Conservation (phyloP, 345 rosid genomes). For the Carallia brachiata region DNA sequence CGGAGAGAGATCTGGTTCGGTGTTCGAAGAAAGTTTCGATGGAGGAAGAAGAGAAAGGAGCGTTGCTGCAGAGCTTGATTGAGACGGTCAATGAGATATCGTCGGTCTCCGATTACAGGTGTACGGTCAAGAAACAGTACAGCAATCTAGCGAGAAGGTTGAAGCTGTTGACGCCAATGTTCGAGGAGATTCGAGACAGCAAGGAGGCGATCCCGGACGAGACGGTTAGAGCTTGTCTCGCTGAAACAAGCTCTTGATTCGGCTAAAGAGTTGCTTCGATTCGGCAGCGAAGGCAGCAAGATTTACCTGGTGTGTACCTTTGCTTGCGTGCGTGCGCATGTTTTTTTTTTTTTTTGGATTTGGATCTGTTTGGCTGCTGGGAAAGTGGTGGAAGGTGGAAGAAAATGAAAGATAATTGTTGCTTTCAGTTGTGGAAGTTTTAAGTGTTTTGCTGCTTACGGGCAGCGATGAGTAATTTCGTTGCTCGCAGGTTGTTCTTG, state of each 20-base stretch:
- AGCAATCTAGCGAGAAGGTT: slow-evolving; percentile 71
- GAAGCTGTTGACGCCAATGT: slow-evolving; percentile 77
- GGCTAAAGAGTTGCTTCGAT: slow-evolving; percentile 63
- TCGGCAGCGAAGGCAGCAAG: slow-evolving; percentile 86
- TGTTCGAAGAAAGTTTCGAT: slow-evolving; percentile 10
- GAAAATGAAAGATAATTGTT: no score
- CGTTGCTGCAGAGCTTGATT: slow-evolving; percentile 49
- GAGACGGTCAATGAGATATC: slow-evolving; percentile 64
- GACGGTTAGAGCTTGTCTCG: slow-evolving; percentile 39
- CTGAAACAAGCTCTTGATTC: slow-evolving; percentile 50
- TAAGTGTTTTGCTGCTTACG: no score
- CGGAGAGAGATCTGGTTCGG: slow-evolving; percentile 7
- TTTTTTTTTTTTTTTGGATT: slow-evolving; percentile 1
- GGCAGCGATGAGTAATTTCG: no score
- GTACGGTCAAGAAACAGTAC: slow-evolving; percentile 68
- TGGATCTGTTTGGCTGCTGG: slow-evolving; percentile 45
- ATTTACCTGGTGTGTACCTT: slow-evolving; percentile 76
- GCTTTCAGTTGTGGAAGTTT: no score
- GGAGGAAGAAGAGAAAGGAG: slow-evolving; percentile 62
- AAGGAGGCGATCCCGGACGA: slow-evolving; percentile 53
- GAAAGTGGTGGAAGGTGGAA: slow-evolving; percentile 2
- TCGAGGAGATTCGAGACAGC: slow-evolving; percentile 74
- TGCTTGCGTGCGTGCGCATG: slow-evolving; percentile 3
- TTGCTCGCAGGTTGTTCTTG: no score
- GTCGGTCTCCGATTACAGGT: slow-evolving; percentile 52